Conservation (phyloP, 495 filamentous ascomycete genomes). For the Rhizodiscina lignyota region DNA sequence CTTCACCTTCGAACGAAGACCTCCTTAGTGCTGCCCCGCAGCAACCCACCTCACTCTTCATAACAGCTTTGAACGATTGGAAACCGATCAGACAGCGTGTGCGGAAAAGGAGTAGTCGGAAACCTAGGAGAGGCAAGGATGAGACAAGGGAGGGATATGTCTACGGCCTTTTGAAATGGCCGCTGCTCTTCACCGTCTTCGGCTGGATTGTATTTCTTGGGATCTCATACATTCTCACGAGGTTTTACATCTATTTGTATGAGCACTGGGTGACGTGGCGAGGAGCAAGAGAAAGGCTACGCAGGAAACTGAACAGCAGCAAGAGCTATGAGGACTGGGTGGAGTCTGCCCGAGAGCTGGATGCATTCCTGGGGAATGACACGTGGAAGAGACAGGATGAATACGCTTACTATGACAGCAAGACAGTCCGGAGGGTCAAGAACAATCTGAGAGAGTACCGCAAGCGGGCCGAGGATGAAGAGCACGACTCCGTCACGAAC, state of each 20-base stretch:
- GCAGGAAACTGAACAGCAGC: constrained; percentile 50
- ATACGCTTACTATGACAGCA: constrained; percentile 87
- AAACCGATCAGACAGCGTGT: constrained; percentile 25
- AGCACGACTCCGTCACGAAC: constrained; percentile 11
- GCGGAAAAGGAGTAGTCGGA: constrained; percentile 17
- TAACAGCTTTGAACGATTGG: constrained; percentile 31
- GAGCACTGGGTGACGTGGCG: constrained; percentile 66
- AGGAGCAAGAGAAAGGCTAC: constrained; percentile 50
- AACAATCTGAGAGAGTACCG: constrained; percentile 51
- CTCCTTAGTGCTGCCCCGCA: constrained; percentile 10
- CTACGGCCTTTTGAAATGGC: constrained; percentile 82
- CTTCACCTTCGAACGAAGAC: constrained; percentile 22
- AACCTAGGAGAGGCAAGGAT: constrained; percentile 40
- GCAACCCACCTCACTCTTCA: constrained; percentile 16
- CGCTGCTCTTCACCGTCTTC: constrained; percentile 59
- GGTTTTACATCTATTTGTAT: constrained; percentile 77
- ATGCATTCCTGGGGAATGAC: constrained; percentile 66
- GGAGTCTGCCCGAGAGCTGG: constrained; percentile 56
- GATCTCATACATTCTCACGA: constrained; percentile 60
- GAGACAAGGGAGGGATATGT: constrained; percentile 89
- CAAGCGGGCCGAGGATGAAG: constrained; percentile 38
- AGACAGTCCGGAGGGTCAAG: constrained; percentile 59
- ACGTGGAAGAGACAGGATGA: constrained; percentile 75
- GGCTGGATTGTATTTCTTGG: constrained; percentile 59
- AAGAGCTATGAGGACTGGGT: constrained; percentile 72